A percentile compares a stretch with the other conserved stretches of the same genome.
Conservation (phyloP, 495 filamentous ascomycete species). For the Neurospora sublineolata region DNA sequence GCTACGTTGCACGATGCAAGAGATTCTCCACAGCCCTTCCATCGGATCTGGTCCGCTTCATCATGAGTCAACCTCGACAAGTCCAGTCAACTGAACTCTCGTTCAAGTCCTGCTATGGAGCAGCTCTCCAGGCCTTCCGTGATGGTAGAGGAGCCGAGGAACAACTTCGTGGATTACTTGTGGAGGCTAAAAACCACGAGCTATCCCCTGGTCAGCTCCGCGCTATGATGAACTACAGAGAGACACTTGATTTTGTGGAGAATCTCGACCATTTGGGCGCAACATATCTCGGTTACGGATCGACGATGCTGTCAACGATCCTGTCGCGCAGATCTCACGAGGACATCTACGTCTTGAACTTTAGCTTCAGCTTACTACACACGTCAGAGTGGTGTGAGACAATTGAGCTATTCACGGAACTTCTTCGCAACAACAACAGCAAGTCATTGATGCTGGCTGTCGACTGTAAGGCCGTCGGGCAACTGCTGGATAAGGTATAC, state of each 20-base stretch:
- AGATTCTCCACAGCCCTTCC: slow-evolving; percentile 6
- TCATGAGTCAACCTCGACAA: background rate
- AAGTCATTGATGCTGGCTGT: slow-evolving; percentile 8
- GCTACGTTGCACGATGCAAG: slow-evolving; percentile 19
- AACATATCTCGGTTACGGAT: background rate
- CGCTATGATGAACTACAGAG: background rate
- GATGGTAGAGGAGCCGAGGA: background rate
- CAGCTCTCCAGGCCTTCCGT: slow-evolving; percentile 12
- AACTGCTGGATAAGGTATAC: slow-evolving; percentile 2
- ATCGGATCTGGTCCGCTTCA: slow-evolving; percentile 1
- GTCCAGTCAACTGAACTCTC: background rate
- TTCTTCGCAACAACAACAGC: slow-evolving; percentile 1
- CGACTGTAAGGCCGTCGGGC: slow-evolving; percentile 14
- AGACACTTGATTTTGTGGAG: background rate
- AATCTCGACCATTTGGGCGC: background rate
- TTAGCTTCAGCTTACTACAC: background rate
- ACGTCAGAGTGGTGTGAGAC: slow-evolving; percentile 11
- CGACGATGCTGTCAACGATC: background rate
- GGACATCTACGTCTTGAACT: background rate
- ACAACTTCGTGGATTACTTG: background rate
- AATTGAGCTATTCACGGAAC: slow-evolving; percentile 9
- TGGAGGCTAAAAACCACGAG: background rate
- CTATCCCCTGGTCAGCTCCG: background rate
- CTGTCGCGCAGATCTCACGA: background rate
- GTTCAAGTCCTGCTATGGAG: background rate